phyloP scores from a whole-genome alignment of 495 filamentous ascomycete genomes.

The Parathielavia hyrcaniae region DNA sequence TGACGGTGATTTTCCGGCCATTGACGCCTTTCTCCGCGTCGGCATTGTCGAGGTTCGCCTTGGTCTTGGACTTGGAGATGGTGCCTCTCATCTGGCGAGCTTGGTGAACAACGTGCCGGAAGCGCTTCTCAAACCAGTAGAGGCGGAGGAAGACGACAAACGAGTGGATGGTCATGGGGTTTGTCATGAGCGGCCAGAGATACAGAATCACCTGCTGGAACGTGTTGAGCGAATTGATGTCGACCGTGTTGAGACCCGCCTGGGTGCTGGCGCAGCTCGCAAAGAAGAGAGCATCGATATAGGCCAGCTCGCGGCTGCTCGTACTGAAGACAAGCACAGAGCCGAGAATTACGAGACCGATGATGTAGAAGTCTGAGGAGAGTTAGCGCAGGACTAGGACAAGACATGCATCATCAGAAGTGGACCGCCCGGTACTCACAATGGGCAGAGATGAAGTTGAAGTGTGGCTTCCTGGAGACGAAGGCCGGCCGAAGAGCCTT shows the following conservation, averaged over 20 bases:
- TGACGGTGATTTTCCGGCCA: conserved; percentile 65
- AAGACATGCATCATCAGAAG: background rate
- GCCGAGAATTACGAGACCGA: conserved; percentile 58
- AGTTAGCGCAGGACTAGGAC: conserved; percentile 9
- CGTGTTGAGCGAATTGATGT: conserved; percentile 65
- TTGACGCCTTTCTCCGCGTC: conserved; percentile 62
- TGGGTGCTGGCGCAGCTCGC: conserved; percentile 76
- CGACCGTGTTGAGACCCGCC: conserved; percentile 82
- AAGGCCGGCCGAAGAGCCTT: conserved; percentile 46
- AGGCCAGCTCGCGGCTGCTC: conserved; percentile 51
- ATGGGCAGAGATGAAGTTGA: conserved; percentile 83
- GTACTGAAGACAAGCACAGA: conserved; percentile 69
- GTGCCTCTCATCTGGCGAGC: conserved; percentile 40
- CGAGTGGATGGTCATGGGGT: conserved; percentile 84
- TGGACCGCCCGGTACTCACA: conserved; percentile 46
- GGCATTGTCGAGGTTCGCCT: conserved; percentile 48
- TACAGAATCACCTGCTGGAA: conserved; percentile 77
- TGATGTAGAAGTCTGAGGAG: conserved; percentile 66
- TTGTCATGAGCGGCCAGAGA: conserved; percentile 63
- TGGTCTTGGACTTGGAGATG: conserved; percentile 47
- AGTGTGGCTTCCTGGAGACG: conserved; percentile 50
- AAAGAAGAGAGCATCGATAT: conserved; percentile 88
- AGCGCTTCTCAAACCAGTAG: conserved; percentile 97
- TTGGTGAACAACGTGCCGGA: conserved; percentile 57
- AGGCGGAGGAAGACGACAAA: conserved; percentile 84